phyloP scores from a whole-genome alignment of 192 early-diverging fungal species.

The Piromyces sp. region DNA sequence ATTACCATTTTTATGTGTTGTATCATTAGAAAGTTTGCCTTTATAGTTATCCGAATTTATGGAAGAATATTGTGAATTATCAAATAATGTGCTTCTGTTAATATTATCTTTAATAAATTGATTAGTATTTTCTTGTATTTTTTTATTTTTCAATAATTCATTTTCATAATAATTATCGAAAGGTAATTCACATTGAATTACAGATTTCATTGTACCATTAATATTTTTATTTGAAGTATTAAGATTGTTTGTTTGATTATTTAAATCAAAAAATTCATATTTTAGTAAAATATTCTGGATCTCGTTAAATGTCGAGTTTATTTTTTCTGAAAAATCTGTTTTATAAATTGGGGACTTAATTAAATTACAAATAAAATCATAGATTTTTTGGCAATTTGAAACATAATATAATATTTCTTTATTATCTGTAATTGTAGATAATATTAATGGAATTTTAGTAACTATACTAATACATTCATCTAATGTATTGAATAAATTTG shows the following conservation, averaged over 20 bases:
- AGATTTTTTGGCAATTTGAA: background rate
- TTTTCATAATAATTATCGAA: background rate
- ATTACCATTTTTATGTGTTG: background rate
- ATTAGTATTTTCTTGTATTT: background rate
- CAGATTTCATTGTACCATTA: background rate
- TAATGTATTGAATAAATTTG: background rate
- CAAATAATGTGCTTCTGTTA: background rate
- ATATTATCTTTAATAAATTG: background rate
- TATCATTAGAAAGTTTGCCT: background rate
- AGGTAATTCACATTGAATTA: background rate
- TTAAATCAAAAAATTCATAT: background rate
- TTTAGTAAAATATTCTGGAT: background rate
- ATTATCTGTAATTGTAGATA: background rate
- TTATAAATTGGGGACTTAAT: background rate
- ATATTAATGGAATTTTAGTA: background rate
- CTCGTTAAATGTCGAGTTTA: background rate
- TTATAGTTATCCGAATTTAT: background rate
- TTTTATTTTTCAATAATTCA: background rate
- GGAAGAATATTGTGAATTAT: background rate
- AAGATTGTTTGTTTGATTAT: background rate
- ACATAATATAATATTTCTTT: background rate
- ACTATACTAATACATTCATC: background rate
- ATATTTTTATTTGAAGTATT: background rate
- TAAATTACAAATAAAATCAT: background rate
- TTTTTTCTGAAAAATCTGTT: background rate